A percentile compares a stretch with the other conserved stretches of the same genome.
Evolutionary conservation across 2,329 filamentous ascomycete genomes (phyloP).

Genomic region (Colletotrichum horii): DNA sequence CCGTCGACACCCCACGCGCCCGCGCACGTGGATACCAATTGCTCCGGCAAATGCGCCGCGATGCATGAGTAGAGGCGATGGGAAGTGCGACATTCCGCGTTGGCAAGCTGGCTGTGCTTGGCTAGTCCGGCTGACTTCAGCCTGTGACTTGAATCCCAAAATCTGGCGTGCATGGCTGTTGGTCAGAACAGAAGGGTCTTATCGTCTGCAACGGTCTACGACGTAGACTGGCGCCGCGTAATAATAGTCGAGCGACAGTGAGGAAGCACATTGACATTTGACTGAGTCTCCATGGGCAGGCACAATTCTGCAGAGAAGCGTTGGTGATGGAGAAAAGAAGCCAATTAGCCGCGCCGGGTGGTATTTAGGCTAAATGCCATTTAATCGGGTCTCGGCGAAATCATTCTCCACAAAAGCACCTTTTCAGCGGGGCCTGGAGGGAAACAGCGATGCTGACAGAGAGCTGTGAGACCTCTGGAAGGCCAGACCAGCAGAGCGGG

Average conservation of each 20-base stretch:
- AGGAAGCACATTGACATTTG: not conserved
- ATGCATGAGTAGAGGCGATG: not conserved
- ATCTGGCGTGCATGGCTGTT: not conserved
- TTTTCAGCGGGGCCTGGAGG: not conserved
- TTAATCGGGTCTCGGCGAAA: conserved; percentile 9
- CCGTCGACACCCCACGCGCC: not conserved
- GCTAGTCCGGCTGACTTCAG: not conserved
- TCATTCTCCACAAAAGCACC: not conserved
- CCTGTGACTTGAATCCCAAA: not conserved
- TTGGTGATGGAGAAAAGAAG: conserved; percentile 3
- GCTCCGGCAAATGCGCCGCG: not conserved
- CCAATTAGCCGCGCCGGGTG: conserved; percentile 19
- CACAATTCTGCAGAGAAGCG: not conserved
- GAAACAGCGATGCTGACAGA: not conserved
- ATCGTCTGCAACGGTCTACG: not conserved
- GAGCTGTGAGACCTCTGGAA: not conserved
- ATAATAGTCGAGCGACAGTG: not conserved
- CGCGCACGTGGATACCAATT: conserved; percentile 1
- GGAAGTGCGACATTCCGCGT: conserved; percentile 5
- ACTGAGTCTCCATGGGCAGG: not conserved
- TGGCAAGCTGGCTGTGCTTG: not conserved
- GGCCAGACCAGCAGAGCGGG: not conserved
- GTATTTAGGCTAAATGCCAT: conserved; percentile 21
- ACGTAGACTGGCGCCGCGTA: not conserved
- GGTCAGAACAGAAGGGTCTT: not conserved